These are phyloP conservation scores for Uncinocarpus reesii DNA, from an alignment of 2,329 filamentous ascomycete genomes.

Conservation along the genomic window DNA sequence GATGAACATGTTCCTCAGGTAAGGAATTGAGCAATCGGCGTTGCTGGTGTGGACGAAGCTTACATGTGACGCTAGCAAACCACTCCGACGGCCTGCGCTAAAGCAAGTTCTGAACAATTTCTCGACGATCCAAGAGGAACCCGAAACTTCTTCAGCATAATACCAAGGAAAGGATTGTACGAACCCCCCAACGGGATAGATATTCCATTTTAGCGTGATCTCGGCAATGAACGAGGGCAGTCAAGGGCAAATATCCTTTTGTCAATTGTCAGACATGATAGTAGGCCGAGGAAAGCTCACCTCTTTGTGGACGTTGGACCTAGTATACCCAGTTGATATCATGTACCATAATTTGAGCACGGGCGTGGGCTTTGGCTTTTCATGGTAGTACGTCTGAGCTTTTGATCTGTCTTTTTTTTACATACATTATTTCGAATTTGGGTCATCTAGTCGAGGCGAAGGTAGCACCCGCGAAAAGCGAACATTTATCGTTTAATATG, in stretches of 20 bases:
- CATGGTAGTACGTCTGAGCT: too few species aligned
- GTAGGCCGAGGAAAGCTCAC: not conserved
- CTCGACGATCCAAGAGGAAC: slow-evolving; percentile 2
- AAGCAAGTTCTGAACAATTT: slow-evolving; percentile 75
- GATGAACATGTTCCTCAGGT: slow-evolving; percentile 45
- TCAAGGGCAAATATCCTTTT: not conserved
- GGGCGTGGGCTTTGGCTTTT: too few species aligned
- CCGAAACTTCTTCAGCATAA: not conserved
- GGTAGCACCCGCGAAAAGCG: too few species aligned
- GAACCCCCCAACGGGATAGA: too few species aligned
- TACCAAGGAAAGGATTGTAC: too few species aligned
- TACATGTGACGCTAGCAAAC: slow-evolving; percentile 38
- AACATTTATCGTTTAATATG: too few species aligned
- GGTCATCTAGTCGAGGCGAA: too few species aligned
- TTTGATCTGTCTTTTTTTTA: too few species aligned
- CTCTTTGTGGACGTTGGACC: not conserved
- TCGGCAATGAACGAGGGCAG: too few species aligned
- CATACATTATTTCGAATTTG: too few species aligned
- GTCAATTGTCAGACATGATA: not conserved
- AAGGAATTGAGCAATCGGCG: not conserved
- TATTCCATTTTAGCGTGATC: too few species aligned
- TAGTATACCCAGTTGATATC: not conserved
- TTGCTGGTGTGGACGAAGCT: not conserved
- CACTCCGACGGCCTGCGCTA: slow-evolving; percentile 69
- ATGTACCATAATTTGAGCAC: not conserved